Base-by-base conservation (phyloP, 192 early-diverging fungal genomes). In the Coemansia reversa region DNA sequence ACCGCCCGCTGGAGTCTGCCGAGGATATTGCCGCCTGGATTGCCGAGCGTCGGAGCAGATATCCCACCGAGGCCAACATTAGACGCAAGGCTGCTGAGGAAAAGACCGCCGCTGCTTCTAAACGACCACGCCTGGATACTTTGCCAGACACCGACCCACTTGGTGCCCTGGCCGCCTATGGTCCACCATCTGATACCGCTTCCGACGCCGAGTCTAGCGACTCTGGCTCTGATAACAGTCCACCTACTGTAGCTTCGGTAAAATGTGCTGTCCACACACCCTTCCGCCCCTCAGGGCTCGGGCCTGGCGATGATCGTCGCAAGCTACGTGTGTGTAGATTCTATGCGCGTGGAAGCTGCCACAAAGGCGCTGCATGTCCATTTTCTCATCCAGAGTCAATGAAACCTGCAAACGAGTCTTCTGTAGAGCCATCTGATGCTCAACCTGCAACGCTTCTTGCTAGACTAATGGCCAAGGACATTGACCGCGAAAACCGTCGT, bases 1-100 rank as follows among this genome's bases (percentile, higher is more conserved):
- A 54, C 54, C 67, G 72, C 18, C 51, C 62, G 7, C 71, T 90
- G 5, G 75, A 86, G 8, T 86, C 86, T 25, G 83, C 85, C 24
- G 92, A 93, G 58, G 91, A 90, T 30, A 87, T 94, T 30, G 88
- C 72, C 2, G 78, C 86, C n/a, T 95, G 92, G 91, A 93, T 94
- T 29, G 88, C 82, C 24, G 91, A 90, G 49, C 69, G 93, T 48
- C 92, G 91, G 58, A 86, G 81, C 58, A 86, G 84, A 51, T 95
- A 88, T 76, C 93, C 93, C 23, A 92, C 89, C 0, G 72, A 86
- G 30, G 84, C 65, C 20, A 94, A 90, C 69, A 76, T 92, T 12
- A 68, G 57, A 23, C 64, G 79, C 52, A 94, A 93, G 56, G 85
- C 23, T 11, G 25, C 19, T n/a, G 33, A 59, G 49, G 55, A 12